A percentile compares a stretch with the other conserved stretches of the same genome.
Evolutionary conservation across 2,329 filamentous ascomycete genomes (phyloP).

Genomic region (Ceratocystis papillata): DNA sequence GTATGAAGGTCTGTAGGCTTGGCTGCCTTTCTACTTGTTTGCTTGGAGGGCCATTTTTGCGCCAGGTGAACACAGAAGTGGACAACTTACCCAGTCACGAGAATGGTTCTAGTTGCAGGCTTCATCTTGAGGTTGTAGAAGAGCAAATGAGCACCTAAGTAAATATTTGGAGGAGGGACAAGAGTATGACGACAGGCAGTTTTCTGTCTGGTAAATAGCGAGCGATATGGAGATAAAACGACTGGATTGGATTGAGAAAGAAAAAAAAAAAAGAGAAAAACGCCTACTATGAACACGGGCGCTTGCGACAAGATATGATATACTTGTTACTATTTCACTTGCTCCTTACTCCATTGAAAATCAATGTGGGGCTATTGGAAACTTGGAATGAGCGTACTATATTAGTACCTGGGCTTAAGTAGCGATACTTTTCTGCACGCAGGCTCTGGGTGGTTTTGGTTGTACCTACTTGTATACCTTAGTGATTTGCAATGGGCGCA

Average conservation of each 20-base stretch:
- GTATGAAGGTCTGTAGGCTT: not conserved
- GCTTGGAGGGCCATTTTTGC: slow-evolving; percentile 2
- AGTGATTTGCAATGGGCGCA: too few relatives aligned
- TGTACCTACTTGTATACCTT: too few relatives aligned
- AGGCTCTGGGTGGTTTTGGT: too few relatives aligned
- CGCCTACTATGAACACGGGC: not conserved
- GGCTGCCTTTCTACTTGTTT: not conserved
- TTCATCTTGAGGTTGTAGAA: slow-evolving; percentile 27
- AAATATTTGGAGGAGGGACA: not conserved
- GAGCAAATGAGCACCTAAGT: not conserved
- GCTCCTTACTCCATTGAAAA: slow-evolving; percentile 1
- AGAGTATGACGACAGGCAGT: not conserved
- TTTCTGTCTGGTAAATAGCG: not conserved
- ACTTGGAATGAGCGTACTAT: not conserved
- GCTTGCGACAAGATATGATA: slow-evolving; percentile 15
- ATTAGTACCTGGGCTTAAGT: too few relatives aligned
- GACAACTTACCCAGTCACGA: slow-evolving; percentile 72
- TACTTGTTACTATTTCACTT: not conserved
- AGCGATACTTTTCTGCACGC: too few relatives aligned
- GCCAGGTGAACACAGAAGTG: slow-evolving; percentile 4
- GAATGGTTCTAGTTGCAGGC: slow-evolving; percentile 78
- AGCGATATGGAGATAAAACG: slow-evolving; percentile 22
- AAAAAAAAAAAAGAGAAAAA: slow-evolving; percentile 24
- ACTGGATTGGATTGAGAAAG: slow-evolving; percentile 22
- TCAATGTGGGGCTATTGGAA: not conserved